These are phyloP conservation scores for Jatropha podagrica DNA, from an alignment of 441 rosid species.

Conservation along the genomic window DNA sequence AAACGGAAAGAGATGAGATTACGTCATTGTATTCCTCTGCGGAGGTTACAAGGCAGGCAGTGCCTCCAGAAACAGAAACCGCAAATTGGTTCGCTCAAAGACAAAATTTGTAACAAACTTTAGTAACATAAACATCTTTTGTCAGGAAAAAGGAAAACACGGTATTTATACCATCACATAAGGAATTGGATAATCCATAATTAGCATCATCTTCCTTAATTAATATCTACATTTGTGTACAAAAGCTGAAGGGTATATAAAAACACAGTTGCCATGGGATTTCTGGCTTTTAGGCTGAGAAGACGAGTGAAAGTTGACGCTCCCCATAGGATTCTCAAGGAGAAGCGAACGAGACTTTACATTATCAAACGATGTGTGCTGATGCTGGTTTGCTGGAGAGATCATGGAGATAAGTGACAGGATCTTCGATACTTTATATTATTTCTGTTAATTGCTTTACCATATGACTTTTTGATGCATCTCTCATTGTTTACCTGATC, in stretches of 20 bases:
- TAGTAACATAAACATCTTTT: slow-evolving; percentile 5
- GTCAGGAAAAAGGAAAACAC: background rate
- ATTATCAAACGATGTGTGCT: slow-evolving; percentile 37
- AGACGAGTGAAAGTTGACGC: slow-evolving; percentile 20
- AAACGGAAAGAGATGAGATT: too few relatives aligned
- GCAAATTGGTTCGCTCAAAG: background rate
- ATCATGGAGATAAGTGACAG: slow-evolving; percentile 27
- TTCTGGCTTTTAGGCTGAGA: slow-evolving; percentile 13
- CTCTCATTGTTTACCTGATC: background rate
- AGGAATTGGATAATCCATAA: background rate
- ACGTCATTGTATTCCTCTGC: background rate
- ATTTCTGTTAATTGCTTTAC: background rate
- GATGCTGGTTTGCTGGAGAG: slow-evolving; percentile 46
- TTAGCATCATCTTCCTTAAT: too few relatives aligned
- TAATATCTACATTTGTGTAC: too few relatives aligned
- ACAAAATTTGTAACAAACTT: slow-evolving; percentile 22
- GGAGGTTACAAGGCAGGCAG: background rate
- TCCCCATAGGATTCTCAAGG: slow-evolving; percentile 26
- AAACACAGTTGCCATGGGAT: slow-evolving; percentile 20
- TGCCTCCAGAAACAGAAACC: slow-evolving; percentile 5
- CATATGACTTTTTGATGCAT: background rate
- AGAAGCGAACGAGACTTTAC: slow-evolving; percentile 39
- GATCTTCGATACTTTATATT: too few relatives aligned
- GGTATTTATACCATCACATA: too few relatives aligned
- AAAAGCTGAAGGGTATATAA: background rate